Conservation (phyloP, 768 basidiomycete species). For the Steccherinum ochraceum region DNA sequence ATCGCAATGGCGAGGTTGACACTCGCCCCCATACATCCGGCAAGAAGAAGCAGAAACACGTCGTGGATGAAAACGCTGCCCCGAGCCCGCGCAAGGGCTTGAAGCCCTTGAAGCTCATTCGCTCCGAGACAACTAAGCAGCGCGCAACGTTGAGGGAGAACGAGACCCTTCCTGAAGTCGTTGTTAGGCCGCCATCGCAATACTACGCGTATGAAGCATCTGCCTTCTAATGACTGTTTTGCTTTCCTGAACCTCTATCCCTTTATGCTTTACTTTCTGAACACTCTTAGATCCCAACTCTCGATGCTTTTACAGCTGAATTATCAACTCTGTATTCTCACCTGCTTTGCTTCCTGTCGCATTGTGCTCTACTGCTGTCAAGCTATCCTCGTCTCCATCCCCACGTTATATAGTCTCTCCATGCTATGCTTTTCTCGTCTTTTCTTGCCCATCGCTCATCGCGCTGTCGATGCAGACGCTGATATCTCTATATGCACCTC, state of each 20-base stretch:
- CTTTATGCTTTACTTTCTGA: background rate
- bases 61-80: slow-evolving; percentile 18
- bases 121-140: slow-evolving; percentile 59
- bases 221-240: slow-evolving; percentile 28
- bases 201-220: slow-evolving; percentile 35
- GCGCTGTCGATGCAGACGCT: background rate
- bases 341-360: background rate
- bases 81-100: slow-evolving; percentile 38
- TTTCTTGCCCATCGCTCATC: background rate
- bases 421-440: background rate
- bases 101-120: slow-evolving; percentile 53
- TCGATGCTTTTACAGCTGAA: slow-evolving; percentile 1
- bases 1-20: slow-evolving; percentile 24
- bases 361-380: slow-evolving; percentile 1
- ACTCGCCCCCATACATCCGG: slow-evolving; percentile 53
- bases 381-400: background rate
- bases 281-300: background rate
- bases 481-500: background rate
- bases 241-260: background rate
- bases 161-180: slow-evolving; percentile 54
- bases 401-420: background rate
- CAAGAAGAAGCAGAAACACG: slow-evolving; percentile 42
- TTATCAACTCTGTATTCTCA: background rate
- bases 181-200: slow-evolving; percentile 57
- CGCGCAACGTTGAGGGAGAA: slow-evolving; percentile 49